Evolutionary conservation across 192 early-diverging fungal genomes (phyloP), one percentile per base, ranked within the genome.

Genomic region (Kappamyces sp.): DNA sequence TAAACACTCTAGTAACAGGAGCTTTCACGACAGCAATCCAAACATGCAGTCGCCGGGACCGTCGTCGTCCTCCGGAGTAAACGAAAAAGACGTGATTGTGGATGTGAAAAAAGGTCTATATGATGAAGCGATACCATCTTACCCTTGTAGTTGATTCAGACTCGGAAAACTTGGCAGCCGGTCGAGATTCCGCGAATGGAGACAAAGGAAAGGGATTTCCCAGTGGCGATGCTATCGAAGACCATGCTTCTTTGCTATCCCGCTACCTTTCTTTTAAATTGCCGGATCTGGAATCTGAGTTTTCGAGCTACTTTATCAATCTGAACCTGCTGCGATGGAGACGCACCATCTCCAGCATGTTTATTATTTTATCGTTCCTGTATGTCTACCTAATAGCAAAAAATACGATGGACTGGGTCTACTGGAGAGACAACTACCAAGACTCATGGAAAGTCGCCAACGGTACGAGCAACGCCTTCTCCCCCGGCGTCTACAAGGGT

Each of bases 331-430:
- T n/a, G 31, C 36, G 46, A 47, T 71, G 69, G 69, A 4, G 62
- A 42, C 34, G 63, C 59, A 60, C 62, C 8, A 29, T 62, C 6
- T 60, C 38, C 6, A 14, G 55, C 11, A 3, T 71, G 31, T 67
- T 71, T 45, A 45, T 47, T 14, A 59, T 64, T 3, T 42, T 53
- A 5, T 57, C 62, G 2, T 30, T 30, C 12, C 14, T 62, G 36
- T 71, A 71, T 53, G 39, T 59, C 36, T 71, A 71, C 57, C 49
- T 71, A 30, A 66, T 71, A 60, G 66, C 49, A 30, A 51, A 61
- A 42, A 45, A 35, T 15, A 59, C 64, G 1, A 38, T n/a, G 8
- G 69, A 64, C 57, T 60, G 57, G 22, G 29, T 14, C 12, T 38
- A 57, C 34, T 64, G 59, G 57, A 29, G 5, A 29, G 37, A 33